A percentile compares a stretch with the other conserved stretches of the same genome.
These are phyloP conservation scores for Penicillium sp. DNA, from an alignment of 2,329 filamentous ascomycete species.

Conservation along the genomic window DNA sequence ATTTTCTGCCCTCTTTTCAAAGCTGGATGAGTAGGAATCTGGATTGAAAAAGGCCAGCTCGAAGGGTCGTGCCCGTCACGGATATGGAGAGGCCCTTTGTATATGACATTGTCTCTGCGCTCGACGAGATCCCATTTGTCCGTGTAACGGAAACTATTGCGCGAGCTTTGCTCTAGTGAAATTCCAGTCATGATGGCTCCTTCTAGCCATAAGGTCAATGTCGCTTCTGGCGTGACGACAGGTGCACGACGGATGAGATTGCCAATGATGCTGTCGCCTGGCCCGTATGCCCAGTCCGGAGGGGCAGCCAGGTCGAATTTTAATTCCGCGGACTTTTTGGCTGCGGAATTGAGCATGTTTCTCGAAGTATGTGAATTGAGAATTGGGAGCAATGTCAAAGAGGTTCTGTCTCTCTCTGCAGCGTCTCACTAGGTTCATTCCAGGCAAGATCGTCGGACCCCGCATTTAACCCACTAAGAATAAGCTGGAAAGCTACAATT, in stretches of 20 bases:
- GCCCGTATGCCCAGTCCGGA: conserved; percentile 1
- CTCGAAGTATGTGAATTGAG: no score
- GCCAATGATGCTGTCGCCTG: conserved; percentile 6
- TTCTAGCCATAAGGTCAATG: background rate
- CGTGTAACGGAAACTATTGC: background rate
- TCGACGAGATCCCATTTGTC: conserved; percentile 2
- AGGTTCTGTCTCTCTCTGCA: no score
- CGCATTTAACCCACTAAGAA: no score
- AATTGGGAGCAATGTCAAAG: no score
- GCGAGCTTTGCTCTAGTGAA: background rate
- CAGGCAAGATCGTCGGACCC: no score
- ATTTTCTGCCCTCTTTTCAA: background rate
- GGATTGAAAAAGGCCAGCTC: conserved; percentile 2
- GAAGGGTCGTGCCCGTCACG: background rate
- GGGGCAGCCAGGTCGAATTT: conserved; percentile 1
- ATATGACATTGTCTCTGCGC: background rate
- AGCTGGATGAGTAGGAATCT: conserved; percentile 2
- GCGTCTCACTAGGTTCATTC: no score
- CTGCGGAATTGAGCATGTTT: no score
- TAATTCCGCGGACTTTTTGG: background rate
- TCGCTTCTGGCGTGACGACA: conserved; percentile 1
- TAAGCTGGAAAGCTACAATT: no score
- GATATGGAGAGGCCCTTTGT: conserved; percentile 2
- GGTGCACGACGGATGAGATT: background rate
- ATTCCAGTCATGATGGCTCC: conserved; percentile 1